Percentiles rank a stretch among this genome's conserved stretches.
These are phyloP conservation scores for Cladosporium austrohemisphaericum DNA, from an alignment of 2,329 filamentous ascomycete species.

Conservation along the genomic window DNA sequence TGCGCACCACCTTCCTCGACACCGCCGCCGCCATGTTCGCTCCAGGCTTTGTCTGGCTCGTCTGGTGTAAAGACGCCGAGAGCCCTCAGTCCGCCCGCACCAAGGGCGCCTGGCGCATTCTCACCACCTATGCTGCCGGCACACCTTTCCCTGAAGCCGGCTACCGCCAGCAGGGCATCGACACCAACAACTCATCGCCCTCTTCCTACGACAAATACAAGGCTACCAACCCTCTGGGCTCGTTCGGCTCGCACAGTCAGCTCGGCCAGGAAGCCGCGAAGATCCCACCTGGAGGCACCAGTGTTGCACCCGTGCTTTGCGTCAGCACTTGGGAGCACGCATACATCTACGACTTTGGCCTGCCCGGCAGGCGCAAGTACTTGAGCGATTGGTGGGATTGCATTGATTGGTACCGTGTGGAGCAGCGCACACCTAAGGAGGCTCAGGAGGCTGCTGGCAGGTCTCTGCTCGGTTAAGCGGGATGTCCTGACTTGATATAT, in stretches of 20 bases:
- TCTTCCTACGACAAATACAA: conserved; percentile 22
- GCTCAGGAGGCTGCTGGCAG: conserved; percentile 6
- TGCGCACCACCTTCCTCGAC: conserved; percentile 73
- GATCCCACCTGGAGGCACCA: conserved; percentile 62
- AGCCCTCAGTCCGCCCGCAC: conserved; percentile 39
- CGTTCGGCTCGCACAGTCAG: conserved; percentile 35
- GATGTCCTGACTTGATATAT: too few species aligned
- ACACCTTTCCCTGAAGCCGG: conserved; percentile 83
- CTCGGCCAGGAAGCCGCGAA: conserved; percentile 31
- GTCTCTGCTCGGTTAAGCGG: not conserved
- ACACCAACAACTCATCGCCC: conserved; percentile 62
- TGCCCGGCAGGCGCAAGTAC: conserved; percentile 70
- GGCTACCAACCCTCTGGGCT: conserved; percentile 30
- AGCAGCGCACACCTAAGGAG: conserved; percentile 17
- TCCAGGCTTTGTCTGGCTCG: conserved; percentile 94
- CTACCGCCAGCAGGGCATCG: conserved; percentile 64
- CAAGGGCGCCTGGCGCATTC: conserved; percentile 56
- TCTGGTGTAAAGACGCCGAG: conserved; percentile 42
- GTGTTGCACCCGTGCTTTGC: conserved; percentile 75
- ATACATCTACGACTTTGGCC: conserved; percentile 78
- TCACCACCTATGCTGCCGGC: conserved; percentile 88
- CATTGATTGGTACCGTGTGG: conserved; percentile 79
- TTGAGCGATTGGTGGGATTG: conserved; percentile 80
- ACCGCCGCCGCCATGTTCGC: conserved; percentile 92
- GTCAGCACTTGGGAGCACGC: conserved; percentile 96